These are phyloP conservation scores for Penicillium sp. DNA, from an alignment of 2,329 filamentous ascomycete genomes.

Conservation along the genomic window DNA sequence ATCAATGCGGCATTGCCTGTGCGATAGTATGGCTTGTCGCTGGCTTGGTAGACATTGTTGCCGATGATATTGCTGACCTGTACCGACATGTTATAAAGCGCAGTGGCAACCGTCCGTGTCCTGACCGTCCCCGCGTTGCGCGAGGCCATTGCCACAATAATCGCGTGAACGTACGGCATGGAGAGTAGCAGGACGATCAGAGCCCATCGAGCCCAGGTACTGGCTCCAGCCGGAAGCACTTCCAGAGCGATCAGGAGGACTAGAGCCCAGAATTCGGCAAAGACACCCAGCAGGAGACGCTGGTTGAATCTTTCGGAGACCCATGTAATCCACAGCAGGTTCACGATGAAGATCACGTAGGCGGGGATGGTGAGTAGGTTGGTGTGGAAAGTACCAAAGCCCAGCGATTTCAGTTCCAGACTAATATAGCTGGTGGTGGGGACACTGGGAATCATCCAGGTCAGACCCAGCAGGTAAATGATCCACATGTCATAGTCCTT, in stretches of 20 bases:
- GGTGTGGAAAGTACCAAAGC: slow-evolving; percentile 59
- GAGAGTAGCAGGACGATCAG: slow-evolving; percentile 56
- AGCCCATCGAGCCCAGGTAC: slow-evolving; percentile 54
- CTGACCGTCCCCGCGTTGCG: slow-evolving; percentile 45
- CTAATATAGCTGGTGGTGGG: slow-evolving; percentile 41
- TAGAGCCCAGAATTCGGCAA: slow-evolving; percentile 55
- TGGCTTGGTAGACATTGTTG: slow-evolving; percentile 51
- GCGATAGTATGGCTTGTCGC: slow-evolving; percentile 59
- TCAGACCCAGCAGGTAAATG: slow-evolving; percentile 52
- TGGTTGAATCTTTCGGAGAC: slow-evolving; percentile 58
- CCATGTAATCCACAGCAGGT: slow-evolving; percentile 56
- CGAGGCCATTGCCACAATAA: slow-evolving; percentile 49
- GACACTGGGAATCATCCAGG: slow-evolving; percentile 43
- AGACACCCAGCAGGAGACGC: slow-evolving; percentile 54
- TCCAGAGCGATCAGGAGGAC: slow-evolving; percentile 54
- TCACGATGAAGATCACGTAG: slow-evolving; percentile 57
- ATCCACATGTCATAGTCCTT: slow-evolving; percentile 60
- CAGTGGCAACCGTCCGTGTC: slow-evolving; percentile 45
- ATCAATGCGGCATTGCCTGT: slow-evolving; percentile 60
- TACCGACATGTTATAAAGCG: slow-evolving; percentile 49
- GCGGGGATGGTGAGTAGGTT: slow-evolving; percentile 65
- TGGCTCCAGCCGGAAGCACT: slow-evolving; percentile 48
- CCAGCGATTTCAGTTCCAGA: slow-evolving; percentile 51
- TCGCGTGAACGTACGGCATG: slow-evolving; percentile 60
- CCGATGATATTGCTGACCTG: slow-evolving; percentile 44